Conservation (phyloP, 2,329 filamentous ascomycete genomes). For the Hortaea sp. region DNA sequence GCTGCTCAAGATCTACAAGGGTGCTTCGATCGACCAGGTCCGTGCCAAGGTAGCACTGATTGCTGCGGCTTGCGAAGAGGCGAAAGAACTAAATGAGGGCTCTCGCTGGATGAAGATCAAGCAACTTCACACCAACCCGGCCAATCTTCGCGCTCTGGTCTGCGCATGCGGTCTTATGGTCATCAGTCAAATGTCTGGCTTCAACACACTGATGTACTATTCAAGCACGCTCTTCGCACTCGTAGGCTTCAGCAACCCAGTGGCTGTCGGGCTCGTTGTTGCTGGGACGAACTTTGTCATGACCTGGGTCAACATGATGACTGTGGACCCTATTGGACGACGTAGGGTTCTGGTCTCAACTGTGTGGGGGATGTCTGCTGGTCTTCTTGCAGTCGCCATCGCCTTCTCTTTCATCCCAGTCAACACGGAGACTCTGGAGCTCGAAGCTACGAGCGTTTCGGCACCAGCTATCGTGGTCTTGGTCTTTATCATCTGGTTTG, state of each 20-base stretch:
- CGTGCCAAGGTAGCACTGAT: slow-evolving; percentile 15
- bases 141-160: slow-evolving; percentile 29
- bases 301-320: slow-evolving; percentile 60
- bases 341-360: slow-evolving; percentile 51
- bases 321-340: slow-evolving; percentile 72
- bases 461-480: slow-evolving; percentile 28
- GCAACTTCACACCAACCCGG: slow-evolving; percentile 27
- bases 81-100: slow-evolving; percentile 17
- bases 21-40: slow-evolving; percentile 11
- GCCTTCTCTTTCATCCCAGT: slow-evolving; percentile 59
- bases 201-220: slow-evolving; percentile 82
- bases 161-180: slow-evolving; percentile 31
- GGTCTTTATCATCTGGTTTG: slow-evolving; percentile 28
- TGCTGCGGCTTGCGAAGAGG: slow-evolving; percentile 24
- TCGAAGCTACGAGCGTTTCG: slow-evolving; percentile 21
- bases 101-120: slow-evolving; percentile 23
- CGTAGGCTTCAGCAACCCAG: slow-evolving; percentile 68
- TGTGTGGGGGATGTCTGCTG: slow-evolving; percentile 56
- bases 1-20: slow-evolving; percentile 28
- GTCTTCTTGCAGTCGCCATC: slow-evolving; percentile 60
- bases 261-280: slow-evolving; percentile 68
- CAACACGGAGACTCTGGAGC: slow-evolving; percentile 24
- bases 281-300: slow-evolving; percentile 76
- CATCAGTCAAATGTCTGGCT: slow-evolving; percentile 32
- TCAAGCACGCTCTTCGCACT: slow-evolving; percentile 36